These are phyloP conservation scores for Hypomontagnella submonticulosa DNA, from an alignment of 495 filamentous ascomycete species.

Conservation along the genomic window DNA sequence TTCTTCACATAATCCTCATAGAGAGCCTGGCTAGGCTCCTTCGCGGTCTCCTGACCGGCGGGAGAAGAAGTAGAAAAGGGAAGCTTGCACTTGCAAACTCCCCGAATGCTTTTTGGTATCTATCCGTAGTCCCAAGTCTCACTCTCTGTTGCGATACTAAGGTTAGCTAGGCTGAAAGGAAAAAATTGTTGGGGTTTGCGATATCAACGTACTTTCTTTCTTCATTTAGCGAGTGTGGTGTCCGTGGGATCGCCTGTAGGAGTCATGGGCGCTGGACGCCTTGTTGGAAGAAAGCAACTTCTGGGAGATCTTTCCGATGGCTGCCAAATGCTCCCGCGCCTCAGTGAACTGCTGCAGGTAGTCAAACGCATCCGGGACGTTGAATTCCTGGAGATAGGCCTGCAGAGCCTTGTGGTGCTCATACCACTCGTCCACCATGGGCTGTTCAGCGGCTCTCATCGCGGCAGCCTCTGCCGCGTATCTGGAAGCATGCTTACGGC, in stretches of 20 bases:
- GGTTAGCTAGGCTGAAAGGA: conserved; percentile 18
- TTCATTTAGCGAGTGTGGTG: conserved; percentile 48
- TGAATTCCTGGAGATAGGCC: conserved; percentile 53
- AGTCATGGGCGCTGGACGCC: conserved; percentile 36
- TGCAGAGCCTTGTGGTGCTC: conserved; percentile 60
- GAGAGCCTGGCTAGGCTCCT: conserved; percentile 37
- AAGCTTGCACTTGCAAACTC: conserved; percentile 48
- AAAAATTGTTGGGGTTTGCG: not conserved
- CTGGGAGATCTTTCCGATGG: conserved; percentile 56
- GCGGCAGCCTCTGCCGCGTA: conserved; percentile 46
- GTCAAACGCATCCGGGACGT: conserved; percentile 58
- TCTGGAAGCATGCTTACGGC: conserved; percentile 55
- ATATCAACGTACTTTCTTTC: conserved; percentile 29
- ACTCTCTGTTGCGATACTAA: conserved; percentile 12
- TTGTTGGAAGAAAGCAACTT: conserved; percentile 47
- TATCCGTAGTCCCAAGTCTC: conserved; percentile 28
- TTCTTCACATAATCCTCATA: conserved; percentile 35
- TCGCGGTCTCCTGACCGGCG: conserved; percentile 41
- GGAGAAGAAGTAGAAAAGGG: conserved; percentile 35
- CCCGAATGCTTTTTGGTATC: conserved; percentile 19
- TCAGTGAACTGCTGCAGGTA: conserved; percentile 57
- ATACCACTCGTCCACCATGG: conserved; percentile 59
- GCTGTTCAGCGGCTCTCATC: conserved; percentile 45
- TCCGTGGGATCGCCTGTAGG: conserved; percentile 48
- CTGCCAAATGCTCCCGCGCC: conserved; percentile 55